Evolutionary conservation across 768 basidiomycete species (phyloP).

Genomic region (Lactarius psammicola): DNA sequence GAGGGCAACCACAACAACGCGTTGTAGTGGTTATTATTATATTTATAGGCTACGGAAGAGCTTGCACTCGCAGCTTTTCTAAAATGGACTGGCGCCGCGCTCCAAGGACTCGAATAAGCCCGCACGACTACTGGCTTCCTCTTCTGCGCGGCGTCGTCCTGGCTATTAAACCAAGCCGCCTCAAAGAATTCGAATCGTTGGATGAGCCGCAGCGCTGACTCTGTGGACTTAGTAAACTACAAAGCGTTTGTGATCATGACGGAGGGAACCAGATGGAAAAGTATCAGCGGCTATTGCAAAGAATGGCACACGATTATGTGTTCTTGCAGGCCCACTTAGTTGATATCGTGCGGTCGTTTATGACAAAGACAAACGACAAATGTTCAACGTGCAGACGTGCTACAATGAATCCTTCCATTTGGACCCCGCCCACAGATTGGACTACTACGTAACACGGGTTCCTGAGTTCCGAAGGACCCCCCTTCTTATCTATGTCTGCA

Average conservation of each 20-base stretch:
- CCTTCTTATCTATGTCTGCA: slow-evolving; percentile 56
- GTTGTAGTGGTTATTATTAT: no score
- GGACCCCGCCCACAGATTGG: slow-evolving; percentile 41
- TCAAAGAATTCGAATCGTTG: slow-evolving; percentile 81
- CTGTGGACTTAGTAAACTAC: slow-evolving; percentile 96
- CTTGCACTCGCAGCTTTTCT: no score
- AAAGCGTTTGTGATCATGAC: slow-evolving; percentile 65
- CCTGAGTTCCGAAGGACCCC: slow-evolving; percentile 59
- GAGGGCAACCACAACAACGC: no score
- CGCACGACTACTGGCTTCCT: slow-evolving; percentile 45
- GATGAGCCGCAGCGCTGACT: slow-evolving; percentile 82
- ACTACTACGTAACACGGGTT: slow-evolving; percentile 89
- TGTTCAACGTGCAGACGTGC: slow-evolving; percentile 76
- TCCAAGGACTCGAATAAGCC: slow-evolving; percentile 82
- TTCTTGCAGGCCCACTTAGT: slow-evolving; percentile 51
- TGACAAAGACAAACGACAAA: slow-evolving; percentile 39
- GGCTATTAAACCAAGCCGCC: slow-evolving; percentile 38
- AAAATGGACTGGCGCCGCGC: slow-evolving; percentile 73
- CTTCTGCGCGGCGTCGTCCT: slow-evolving; percentile 27
- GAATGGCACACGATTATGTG: slow-evolving; percentile 80
- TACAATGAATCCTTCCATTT: slow-evolving; percentile 57
- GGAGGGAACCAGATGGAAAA: slow-evolving; percentile 80
- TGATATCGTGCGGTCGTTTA: slow-evolving; percentile 6
- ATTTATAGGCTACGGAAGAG: no score
- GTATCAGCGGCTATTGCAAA: slow-evolving; percentile 79